Conservation (phyloP, 305 asterid genomes). For the Caryopteris hybrid region DNA sequence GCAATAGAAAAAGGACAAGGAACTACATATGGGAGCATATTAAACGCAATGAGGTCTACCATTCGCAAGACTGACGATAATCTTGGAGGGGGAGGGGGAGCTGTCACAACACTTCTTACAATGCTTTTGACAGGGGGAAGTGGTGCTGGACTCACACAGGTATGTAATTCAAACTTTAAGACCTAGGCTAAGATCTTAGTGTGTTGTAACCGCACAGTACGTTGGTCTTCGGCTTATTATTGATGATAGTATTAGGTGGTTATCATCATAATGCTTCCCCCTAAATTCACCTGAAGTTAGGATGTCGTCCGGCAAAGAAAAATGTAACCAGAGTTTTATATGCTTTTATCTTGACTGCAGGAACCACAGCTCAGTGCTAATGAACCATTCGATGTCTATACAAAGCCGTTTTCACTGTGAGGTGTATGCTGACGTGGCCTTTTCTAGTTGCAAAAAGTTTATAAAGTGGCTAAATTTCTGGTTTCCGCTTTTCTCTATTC, state of each 20-base stretch:
- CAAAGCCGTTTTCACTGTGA: constrained; percentile 74
- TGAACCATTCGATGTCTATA: constrained; percentile 72
- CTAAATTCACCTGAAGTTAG: background rate
- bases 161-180: no score
- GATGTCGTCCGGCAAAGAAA: no score
- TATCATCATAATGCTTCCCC: background rate
- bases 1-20: constrained; percentile 76
- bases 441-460: constrained; percentile 8
- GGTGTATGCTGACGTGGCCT: background rate
- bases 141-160: constrained; percentile 65
- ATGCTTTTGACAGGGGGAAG: constrained; percentile 94
- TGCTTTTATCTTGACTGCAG: constrained; percentile 20
- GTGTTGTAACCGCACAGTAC: no score
- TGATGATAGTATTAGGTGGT: no score
- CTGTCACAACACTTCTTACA: constrained; percentile 55
- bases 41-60: constrained; percentile 74
- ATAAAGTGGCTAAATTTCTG: background rate
- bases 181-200: no score
- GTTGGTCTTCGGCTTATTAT: no score
- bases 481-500: background rate
- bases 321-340: background rate
- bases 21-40: constrained; percentile 72
- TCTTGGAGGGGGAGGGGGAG: constrained; percentile 48
- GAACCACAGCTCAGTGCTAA: constrained; percentile 77
- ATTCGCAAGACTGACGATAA: constrained; percentile 48